Base-by-base conservation (phyloP, 2,329 filamentous ascomycete species). In the Myrmaecium sp. region DNA sequence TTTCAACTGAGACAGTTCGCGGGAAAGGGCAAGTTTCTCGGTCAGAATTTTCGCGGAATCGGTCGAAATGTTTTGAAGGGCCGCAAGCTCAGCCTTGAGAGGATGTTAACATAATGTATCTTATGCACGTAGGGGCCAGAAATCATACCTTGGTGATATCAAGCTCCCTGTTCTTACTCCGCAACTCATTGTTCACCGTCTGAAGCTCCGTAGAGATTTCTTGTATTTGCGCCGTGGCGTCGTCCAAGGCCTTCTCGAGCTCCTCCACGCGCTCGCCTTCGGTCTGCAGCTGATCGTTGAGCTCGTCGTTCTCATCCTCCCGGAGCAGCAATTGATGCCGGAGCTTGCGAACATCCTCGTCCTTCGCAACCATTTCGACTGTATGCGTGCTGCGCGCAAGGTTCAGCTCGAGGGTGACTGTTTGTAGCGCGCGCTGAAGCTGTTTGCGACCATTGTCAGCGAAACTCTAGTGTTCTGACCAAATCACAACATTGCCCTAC, bases 311-410 rank as follows among this genome's bases (percentile, higher is more conserved):
- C 35, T 91, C 76, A 36, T 84, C 71, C 34, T 74, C 64, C n/a
- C 79, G 57, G n/a, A 83, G 52, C 28, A 84, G 55, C 29, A 74
- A 62, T 34, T 74, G 68, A 33, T 86, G 62, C 37, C 70, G 70
- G 27, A 82, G 52, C 36, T 73, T 66, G 25, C 84, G 72, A 20
- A 69, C 60, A 32, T 74, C 69, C 48, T 95, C 84, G 36, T 82
- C 71, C 41, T 79, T 78, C 37, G 69, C 57, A 29, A 91, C 61
- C 7, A 74, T 57, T 28, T 79, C 66, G 18, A 76, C 66, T 29
- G 72, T 61, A 38, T 75, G 70, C 29, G 67, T 52, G 36, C 64
- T 66, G 32, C 65, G 62, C 37, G 76, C 69, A 46, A 84, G 80
- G 39, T 68, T 68, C 33, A 77, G 54, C 46, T 91, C 80, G 28